A percentile compares a stretch with the other conserved stretches of the same genome.
Evolutionary conservation across 352 stramenopile species (phyloP).

Genomic region (Thraustochytrium sp.): DNA sequence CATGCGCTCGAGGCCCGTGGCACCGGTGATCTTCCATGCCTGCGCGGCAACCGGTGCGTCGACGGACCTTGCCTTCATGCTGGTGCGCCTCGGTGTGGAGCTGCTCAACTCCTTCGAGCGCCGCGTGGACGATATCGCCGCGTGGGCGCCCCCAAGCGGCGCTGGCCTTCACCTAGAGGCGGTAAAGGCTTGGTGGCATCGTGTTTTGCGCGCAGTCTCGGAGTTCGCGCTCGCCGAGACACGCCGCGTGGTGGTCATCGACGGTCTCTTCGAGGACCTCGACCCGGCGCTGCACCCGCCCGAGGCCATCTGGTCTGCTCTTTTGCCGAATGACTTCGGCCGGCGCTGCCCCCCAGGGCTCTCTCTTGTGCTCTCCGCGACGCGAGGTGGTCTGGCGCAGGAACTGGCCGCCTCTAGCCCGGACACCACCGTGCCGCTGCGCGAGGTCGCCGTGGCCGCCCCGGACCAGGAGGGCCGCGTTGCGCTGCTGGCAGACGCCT

Average conservation of each 20-base stretch:
- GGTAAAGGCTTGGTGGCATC: conserved; percentile 1
- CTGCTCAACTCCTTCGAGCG: neutral
- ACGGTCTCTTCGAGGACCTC: neutral
- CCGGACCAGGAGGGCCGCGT: neutral
- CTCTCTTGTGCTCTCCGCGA: neutral
- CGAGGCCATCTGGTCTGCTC: neutral
- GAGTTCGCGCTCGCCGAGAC: neutral
- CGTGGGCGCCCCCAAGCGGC: neutral
- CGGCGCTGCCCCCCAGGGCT: neutral
- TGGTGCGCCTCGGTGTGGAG: conserved; percentile 19
- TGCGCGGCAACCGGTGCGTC: conserved; percentile 1
- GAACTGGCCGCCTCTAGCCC: neutral
- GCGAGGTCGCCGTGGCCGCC: neutral
- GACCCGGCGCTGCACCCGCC: neutral
- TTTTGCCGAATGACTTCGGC: neutral
- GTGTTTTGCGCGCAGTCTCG: neutral
- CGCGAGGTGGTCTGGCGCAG: neutral
- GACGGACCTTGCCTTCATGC: neutral
- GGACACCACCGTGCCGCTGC: neutral
- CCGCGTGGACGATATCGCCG: neutral
- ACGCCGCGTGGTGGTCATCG: too few relatives aligned
- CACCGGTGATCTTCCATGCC: conserved; percentile 1
- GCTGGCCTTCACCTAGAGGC: neutral
- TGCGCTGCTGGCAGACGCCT: neutral
- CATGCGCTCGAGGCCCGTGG: neutral